Conservation (phyloP, 164 flowering plant genomes). For the Stephania yunnanensis region DNA sequence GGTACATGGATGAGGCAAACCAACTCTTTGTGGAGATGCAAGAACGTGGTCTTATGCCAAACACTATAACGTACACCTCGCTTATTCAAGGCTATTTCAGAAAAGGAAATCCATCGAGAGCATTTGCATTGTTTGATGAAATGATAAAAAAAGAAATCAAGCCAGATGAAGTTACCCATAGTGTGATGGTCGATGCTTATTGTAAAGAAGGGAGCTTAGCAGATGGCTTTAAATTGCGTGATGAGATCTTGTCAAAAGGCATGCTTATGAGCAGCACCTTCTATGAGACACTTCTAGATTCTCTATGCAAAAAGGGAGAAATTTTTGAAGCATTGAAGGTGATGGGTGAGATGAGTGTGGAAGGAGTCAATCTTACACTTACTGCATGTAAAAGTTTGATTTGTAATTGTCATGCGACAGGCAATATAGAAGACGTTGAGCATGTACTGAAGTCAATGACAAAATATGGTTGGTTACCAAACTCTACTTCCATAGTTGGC, state of each 20-base stretch:
- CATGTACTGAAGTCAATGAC: conserved; percentile 24
- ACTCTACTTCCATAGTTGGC: conserved; percentile 25
- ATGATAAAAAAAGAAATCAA: conserved; percentile 45
- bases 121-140: conserved; percentile 49
- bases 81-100: conserved; percentile 46
- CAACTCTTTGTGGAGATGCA: conserved; percentile 51
- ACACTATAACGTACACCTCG: conserved; percentile 48
- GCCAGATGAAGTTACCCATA: conserved; percentile 40
- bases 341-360: conserved; percentile 32
- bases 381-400: conserved; percentile 29
- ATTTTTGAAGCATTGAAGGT: conserved; percentile 24
- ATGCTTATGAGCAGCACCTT: conserved; percentile 16
- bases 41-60: conserved; percentile 42
- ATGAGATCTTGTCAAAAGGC: conserved; percentile 40
- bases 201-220: conserved; percentile 34
- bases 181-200: conserved; percentile 31
- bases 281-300: conserved; percentile 26
- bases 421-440: conserved; percentile 25
- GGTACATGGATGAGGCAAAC: conserved; percentile 46
- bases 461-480: conserved; percentile 33
- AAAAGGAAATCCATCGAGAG: conserved; percentile 31
- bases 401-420: conserved; percentile 21
- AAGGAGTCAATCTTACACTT: conserved; percentile 27
- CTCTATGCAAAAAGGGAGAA: conserved; percentile 30
- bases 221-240: conserved; percentile 35